Conservation (phyloP, 768 basidiomycete species). For the Dentipellis fragilis region DNA sequence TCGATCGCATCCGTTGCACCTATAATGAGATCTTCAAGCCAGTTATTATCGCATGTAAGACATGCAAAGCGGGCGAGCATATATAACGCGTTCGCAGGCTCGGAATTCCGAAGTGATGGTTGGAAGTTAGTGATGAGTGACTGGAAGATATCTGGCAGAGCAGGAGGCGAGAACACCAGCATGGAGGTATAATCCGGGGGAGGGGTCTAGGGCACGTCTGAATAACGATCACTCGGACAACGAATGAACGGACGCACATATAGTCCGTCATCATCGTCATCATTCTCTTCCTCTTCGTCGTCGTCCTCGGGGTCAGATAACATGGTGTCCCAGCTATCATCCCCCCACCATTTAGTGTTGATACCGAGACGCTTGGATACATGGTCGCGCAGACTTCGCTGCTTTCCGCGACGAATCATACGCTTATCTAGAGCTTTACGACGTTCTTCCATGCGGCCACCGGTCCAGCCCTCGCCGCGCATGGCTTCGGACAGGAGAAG, state of each 20-base stretch:
- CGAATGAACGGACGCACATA: not conserved
- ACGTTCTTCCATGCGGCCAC: constrained; percentile 63
- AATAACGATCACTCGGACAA: not conserved
- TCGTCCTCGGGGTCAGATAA: constrained; percentile 29
- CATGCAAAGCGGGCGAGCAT: constrained; percentile 91
- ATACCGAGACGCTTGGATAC: constrained; percentile 50
- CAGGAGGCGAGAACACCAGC: constrained; percentile 85
- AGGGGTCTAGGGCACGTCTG: constrained; percentile 44
- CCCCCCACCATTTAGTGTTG: constrained; percentile 56
- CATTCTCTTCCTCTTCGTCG: constrained; percentile 38
- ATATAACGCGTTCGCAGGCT: constrained; percentile 88
- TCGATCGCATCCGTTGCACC: constrained; percentile 90
- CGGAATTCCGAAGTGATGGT: constrained; percentile 60
- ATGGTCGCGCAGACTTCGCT: constrained; percentile 45
- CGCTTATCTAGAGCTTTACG: constrained; percentile 51
- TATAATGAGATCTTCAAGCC: constrained; percentile 89
- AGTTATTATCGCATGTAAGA: constrained; percentile 78
- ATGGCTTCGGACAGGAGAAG: constrained; percentile 84
- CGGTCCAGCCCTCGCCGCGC: constrained; percentile 76
- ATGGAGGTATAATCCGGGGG: constrained; percentile 71
- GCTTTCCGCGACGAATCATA: constrained; percentile 40
- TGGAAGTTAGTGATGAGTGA: constrained; percentile 71
- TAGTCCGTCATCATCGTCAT: constrained; percentile 34
- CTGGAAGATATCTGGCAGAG: constrained; percentile 70
- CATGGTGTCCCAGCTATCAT: constrained; percentile 25